Percentiles rank a stretch among this genome's conserved stretches.
Conservation (phyloP, 2,329 filamentous ascomycete genomes). For the Sclerotinia nivalis region DNA sequence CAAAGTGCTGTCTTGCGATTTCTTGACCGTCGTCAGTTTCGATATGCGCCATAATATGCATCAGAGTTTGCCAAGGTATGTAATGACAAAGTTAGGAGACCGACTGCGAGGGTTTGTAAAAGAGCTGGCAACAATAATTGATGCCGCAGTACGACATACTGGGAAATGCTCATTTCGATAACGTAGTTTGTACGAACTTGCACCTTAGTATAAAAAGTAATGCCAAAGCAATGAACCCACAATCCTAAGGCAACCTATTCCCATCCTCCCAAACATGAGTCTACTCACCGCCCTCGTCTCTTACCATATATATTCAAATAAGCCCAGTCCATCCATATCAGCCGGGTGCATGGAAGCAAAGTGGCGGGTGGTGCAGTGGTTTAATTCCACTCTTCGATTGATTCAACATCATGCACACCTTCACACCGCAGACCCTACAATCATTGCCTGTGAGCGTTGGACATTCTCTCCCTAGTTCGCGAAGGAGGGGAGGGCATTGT, state of each 20-base stretch:
- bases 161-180: background rate
- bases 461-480: no score
- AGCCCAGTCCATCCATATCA: background rate
- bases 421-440: background rate
- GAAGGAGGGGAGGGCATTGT: no score
- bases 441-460: no score
- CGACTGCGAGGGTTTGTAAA: no score
- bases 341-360: background rate
- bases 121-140: background rate
- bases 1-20: background rate
- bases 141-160: background rate
- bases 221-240: background rate
- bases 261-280: background rate
- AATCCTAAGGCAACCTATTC: background rate
- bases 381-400: background rate
- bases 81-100: background rate
- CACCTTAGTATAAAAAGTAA: background rate
- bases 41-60: background rate
- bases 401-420: background rate
- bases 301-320: background rate
- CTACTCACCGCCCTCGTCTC: background rate
- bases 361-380: slow-evolving; percentile 2
- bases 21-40: background rate
- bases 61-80: background rate
- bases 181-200: background rate